Base-by-base conservation (phyloP, 768 basidiomycete genomes). In the Leccinum truebloodii region DNA sequence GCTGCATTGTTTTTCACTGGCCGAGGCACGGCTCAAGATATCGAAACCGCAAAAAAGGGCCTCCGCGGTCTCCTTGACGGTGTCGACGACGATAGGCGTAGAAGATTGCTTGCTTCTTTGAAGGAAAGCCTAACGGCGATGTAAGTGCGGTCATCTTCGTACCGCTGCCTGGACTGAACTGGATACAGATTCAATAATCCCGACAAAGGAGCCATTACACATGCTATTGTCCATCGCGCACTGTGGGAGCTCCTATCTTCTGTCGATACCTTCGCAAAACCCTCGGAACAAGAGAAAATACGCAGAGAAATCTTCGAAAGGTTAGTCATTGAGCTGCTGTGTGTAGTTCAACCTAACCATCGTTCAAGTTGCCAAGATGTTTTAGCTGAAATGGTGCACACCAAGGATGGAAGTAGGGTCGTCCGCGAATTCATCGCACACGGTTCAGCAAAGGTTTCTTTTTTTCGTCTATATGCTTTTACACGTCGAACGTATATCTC, bases 301-400 rank as follows among this genome's bases (percentile, higher is more conserved):
- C 81, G 89, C 58, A 79, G 84, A 55, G 94, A 94, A 62, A 85
- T 95, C 16, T 90, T 94, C 41, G 92, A 95, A 66, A 86, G 80
- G 88, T 94, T 6, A n/a, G 13, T 57, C 20, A 13, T 16, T 24
- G n/a, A 13, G 10, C 13, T n/a, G 30, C 13, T 37, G 26, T 49
- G 22, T 2, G 16, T 52, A 1, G 46, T n/a, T 3, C n/a, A 58
- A 20, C 2, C 50, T 69, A 12, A 66, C 22, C 0, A 16, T 50
- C 34, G 22, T 41, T 34, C 62, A 32, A 93, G 91, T 54, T 91
- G 90, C 66, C 87, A 92, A 63, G 94, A 96, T 46, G 81, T 89
- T 20, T 78, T 96, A 7, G 88, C 94, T 0, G 95, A 97, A 70
- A 91, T 96, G 82, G 92, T 95, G 0, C 95, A 98, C 68, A 98